Conservation (phyloP, 805 yeast species). For the Diddensiella caesifluorescens region DNA sequence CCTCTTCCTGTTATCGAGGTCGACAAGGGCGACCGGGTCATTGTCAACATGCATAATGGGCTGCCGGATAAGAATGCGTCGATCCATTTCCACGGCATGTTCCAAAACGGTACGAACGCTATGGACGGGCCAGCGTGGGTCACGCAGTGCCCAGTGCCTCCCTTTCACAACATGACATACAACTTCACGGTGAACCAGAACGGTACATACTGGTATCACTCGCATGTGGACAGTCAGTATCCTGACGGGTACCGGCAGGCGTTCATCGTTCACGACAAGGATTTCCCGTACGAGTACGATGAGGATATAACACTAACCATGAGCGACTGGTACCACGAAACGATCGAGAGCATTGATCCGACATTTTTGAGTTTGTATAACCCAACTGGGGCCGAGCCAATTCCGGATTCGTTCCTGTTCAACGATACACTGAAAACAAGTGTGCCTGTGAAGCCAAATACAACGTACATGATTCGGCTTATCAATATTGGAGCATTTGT, state of each 20-base stretch:
- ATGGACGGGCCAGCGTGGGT: constrained; percentile 92
- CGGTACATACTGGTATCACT: constrained; percentile 97
- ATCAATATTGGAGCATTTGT: constrained; percentile 88
- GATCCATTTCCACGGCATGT: constrained; percentile 91
- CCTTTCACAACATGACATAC: constrained; percentile 57
- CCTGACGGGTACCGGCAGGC: constrained; percentile 71
- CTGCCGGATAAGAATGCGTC: constrained; percentile 64
- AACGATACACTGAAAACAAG: constrained; percentile 62
- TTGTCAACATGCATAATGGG: constrained; percentile 70
- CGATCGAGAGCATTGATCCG: constrained; percentile 44
- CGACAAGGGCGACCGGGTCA: constrained; percentile 71
- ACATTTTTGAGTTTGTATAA: constrained; percentile 65
- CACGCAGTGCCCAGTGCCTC: constrained; percentile 88
- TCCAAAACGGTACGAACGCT: constrained; percentile 64
- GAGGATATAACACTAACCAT: constrained; percentile 67
- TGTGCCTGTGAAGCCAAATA: constrained; percentile 68
- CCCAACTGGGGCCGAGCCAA: constrained; percentile 98
- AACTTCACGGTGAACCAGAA: constrained; percentile 85
- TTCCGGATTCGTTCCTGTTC: constrained; percentile 74
- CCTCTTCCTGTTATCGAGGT: constrained; percentile 86
- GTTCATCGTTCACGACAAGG: constrained; percentile 67
- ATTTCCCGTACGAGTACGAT: constrained; percentile 57
- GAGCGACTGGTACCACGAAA: constrained; percentile 84
- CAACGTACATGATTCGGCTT: constrained; percentile 75
- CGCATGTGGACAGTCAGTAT: constrained; percentile 84